Evolutionary conservation across 768 basidiomycete genomes (phyloP).

Genomic region (Serendipita sp.): DNA sequence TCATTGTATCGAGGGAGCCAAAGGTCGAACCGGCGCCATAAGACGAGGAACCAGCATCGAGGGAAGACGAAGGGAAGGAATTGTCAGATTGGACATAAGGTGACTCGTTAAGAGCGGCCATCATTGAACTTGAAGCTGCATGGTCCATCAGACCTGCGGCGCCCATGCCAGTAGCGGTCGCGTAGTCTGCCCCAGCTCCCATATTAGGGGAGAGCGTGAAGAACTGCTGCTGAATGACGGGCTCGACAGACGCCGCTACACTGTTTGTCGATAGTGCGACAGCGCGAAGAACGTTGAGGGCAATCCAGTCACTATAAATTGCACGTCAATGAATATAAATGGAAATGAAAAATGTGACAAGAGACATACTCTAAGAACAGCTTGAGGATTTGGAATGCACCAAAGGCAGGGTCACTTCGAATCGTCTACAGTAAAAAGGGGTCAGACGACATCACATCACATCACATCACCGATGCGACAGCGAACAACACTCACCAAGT

Average conservation of each 20-base stretch:
- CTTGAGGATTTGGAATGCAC: slow-evolving; percentile 83
- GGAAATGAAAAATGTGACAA: neutral
- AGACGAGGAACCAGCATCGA: neutral
- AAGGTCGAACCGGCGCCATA: neutral
- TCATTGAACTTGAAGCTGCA: slow-evolving; percentile 77
- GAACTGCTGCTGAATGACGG: slow-evolving; percentile 81
- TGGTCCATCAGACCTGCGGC: slow-evolving; percentile 46
- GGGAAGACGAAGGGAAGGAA: neutral
- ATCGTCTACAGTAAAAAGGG: slow-evolving; percentile 42
- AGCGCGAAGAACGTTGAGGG: slow-evolving; percentile 70
- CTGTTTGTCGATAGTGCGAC: slow-evolving; percentile 84
- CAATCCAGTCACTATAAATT: slow-evolving; percentile 65
- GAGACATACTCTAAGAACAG: slow-evolving; percentile 69
- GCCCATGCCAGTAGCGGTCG: neutral
- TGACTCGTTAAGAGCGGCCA: slow-evolving; percentile 76
- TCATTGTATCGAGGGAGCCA: slow-evolving; percentile 2
- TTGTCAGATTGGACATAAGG: slow-evolving; percentile 21
- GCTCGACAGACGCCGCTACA: slow-evolving; percentile 81
- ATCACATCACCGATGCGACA: neutral
- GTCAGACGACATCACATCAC: neutral
- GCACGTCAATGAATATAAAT: neutral
- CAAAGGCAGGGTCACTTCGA: slow-evolving; percentile 81
- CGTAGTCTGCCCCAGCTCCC: slow-evolving; percentile 28
- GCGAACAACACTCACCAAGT: slow-evolving; percentile 40
- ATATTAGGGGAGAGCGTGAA: slow-evolving; percentile 80